phyloP scores from a whole-genome alignment of 257 asterid genomes.

The Jacaranda copaia region DNA sequence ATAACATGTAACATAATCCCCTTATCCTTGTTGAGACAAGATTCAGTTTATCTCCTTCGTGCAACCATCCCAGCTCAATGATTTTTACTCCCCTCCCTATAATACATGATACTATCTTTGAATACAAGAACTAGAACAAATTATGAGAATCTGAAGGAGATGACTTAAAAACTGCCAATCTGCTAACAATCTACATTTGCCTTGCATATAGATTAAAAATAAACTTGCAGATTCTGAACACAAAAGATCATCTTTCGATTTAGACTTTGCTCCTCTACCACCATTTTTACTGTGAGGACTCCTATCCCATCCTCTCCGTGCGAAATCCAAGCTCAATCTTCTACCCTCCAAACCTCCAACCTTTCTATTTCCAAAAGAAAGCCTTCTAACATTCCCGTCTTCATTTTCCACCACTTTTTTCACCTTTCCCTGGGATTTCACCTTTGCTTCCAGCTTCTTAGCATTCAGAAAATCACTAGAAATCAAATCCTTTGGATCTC shows the following conservation, averaged over 20 bases:
- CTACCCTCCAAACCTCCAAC: slow-evolving; percentile 45
- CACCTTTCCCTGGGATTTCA: slow-evolving; percentile 42
- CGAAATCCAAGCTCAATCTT: slow-evolving; percentile 63
- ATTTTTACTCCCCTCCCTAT: too few species aligned
- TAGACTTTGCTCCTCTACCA: slow-evolving; percentile 37
- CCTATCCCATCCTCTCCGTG: slow-evolving; percentile 71
- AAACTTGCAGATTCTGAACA: slow-evolving; percentile 43
- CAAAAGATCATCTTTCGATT: slow-evolving; percentile 32
- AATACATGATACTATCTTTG: neutral
- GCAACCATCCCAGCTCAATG: neutral
- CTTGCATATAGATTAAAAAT: neutral
- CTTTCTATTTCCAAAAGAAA: slow-evolving; percentile 53
- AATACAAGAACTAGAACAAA: slow-evolving; percentile 6
- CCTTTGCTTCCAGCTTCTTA: slow-evolving; percentile 42
- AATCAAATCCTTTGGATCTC: slow-evolving; percentile 72
- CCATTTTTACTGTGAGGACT: slow-evolving; percentile 44
- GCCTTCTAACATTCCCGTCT: slow-evolving; percentile 52
- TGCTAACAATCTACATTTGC: neutral
- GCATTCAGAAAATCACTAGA: slow-evolving; percentile 60
- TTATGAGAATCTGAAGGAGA: neutral
- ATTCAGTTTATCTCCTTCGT: too few species aligned
- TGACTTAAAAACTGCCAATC: neutral
- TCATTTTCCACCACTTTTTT: slow-evolving; percentile 46
- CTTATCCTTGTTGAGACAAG: neutral
- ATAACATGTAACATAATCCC: neutral